A percentile compares a stretch with the other conserved stretches of the same genome.
phyloP scores from a whole-genome alignment of 495 filamentous ascomycete species.

The Aspergillus funiculosus region DNA sequence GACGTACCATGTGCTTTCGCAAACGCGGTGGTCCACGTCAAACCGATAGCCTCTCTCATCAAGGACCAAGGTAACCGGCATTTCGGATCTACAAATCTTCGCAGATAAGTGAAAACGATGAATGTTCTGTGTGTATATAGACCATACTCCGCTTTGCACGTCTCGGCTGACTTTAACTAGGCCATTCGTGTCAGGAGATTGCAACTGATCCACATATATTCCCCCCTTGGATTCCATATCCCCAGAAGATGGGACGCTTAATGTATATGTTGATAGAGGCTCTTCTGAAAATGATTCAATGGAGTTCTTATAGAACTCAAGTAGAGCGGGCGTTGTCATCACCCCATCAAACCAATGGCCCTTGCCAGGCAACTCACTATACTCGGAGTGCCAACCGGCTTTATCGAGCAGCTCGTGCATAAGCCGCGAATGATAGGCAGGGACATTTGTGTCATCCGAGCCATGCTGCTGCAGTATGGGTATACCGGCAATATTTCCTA shows the following conservation, averaged over 20 bases:
- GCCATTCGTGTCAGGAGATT: slow-evolving; percentile 42
- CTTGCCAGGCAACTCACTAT: slow-evolving; percentile 45
- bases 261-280: slow-evolving; percentile 34
- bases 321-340: slow-evolving; percentile 37
- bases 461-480: slow-evolving; percentile 55
- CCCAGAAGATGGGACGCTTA: slow-evolving; percentile 45
- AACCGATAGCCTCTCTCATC: slow-evolving; percentile 16
- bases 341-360: slow-evolving; percentile 52
- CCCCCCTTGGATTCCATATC: slow-evolving; percentile 48
- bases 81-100: background rate
- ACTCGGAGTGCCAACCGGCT: slow-evolving; percentile 35
- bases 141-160: slow-evolving; percentile 20
- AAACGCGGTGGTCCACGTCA: slow-evolving; percentile 7
- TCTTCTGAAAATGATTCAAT: background rate
- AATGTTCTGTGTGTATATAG: slow-evolving; percentile 36
- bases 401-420: slow-evolving; percentile 44
- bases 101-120: slow-evolving; percentile 33
- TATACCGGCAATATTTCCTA: slow-evolving; percentile 47
- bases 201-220: slow-evolving; percentile 42
- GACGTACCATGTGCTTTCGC: slow-evolving; percentile 13
- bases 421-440: slow-evolving; percentile 50
- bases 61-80: slow-evolving; percentile 21
- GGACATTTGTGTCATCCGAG: slow-evolving; percentile 53
- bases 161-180: slow-evolving; percentile 26
- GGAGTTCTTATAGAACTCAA: slow-evolving; percentile 35